Base-by-base conservation (phyloP, 2,329 filamentous ascomycete genomes). In the Aspergillus sp. region DNA sequence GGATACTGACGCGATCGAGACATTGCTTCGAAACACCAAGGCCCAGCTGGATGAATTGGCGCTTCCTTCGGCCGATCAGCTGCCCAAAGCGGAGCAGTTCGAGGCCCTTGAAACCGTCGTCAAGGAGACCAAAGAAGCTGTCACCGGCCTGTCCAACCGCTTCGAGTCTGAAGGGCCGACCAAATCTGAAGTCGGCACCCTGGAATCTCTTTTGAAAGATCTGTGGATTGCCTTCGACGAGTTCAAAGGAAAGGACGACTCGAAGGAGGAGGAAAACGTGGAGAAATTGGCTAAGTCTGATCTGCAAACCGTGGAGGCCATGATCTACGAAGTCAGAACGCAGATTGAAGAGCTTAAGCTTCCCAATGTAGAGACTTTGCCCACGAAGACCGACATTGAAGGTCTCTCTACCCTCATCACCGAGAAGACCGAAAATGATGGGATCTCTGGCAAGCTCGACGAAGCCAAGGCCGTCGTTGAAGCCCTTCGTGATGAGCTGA, bases 1-100 rank as follows among this genome's bases (percentile, higher is more conserved):
- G 54, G 90, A 97, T 57, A 87, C 90, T 0, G 82, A 91, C 51
- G 88, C 88, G 7, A 90, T 97, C 48, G 91, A 96, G 66, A 94
- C 86, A 0, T 82, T 97, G 42, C 76, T 97, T 8, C 82, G 85
- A 38, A 95, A 94, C 63, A 90, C 89, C 30, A 96, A 96, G 64
- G 82, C 84, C 4, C 86, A 86, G 41, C 73, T 97, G 7, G 91
- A 96, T 48, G 89, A 94, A 49, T 79, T 94, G 43, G 79, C 66
- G 4, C 64, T 79, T 28, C 73, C 78, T 1, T 73, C 90, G 43
- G 78, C 58, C 0, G 85, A 89, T 32, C 81, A 86, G 48, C 73
- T 81, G 2, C 81, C 89, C 7, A 79, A 73, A 30, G 76, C 78
- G 39, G 77, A 81, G 47, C 76, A 82, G 36, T 59, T 83, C n/a